These are phyloP conservation scores for Cyberlindnera xylosilytica DNA, from an alignment of 805 yeast genomes.

Conservation along the genomic window DNA sequence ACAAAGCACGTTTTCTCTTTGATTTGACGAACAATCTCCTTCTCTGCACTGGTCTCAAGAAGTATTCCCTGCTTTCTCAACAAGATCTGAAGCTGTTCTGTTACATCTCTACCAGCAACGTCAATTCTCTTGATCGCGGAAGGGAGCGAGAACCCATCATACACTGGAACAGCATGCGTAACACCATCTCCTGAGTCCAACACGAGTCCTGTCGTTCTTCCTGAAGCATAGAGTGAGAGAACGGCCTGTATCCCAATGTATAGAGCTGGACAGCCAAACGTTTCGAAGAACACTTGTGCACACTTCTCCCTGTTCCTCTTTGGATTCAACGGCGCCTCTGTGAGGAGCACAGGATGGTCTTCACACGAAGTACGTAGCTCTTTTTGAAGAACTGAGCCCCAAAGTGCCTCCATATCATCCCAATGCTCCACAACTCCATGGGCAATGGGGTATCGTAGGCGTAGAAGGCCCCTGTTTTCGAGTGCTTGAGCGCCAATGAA, in stretches of 20 bases:
- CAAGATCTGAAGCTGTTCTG: slow-evolving; percentile 67
- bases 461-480: slow-evolving; percentile 71
- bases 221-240: slow-evolving; percentile 79
- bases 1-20: slow-evolving; percentile 76
- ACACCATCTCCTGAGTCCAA: slow-evolving; percentile 95
- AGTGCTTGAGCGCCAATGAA: slow-evolving; percentile 79
- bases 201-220: slow-evolving; percentile 87
- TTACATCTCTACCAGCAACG: slow-evolving; percentile 83
- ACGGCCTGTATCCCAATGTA: slow-evolving; percentile 94
- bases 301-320: slow-evolving; percentile 80
- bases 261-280: slow-evolving; percentile 83
- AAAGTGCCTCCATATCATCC: slow-evolving; percentile 81
- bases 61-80: slow-evolving; percentile 67
- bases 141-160: slow-evolving; percentile 80
- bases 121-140: slow-evolving; percentile 71
- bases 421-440: slow-evolving; percentile 82
- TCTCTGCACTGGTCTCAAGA: slow-evolving; percentile 70
- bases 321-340: slow-evolving; percentile 89
- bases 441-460: slow-evolving; percentile 65
- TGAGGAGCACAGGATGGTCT: slow-evolving; percentile 83
- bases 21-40: slow-evolving; percentile 72
- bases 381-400: slow-evolving; percentile 65
- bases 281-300: slow-evolving; percentile 91
- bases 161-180: slow-evolving; percentile 82
- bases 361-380: slow-evolving; percentile 58